These are phyloP conservation scores for Penicillium thymicola DNA, from an alignment of 2,329 filamentous ascomycete species.

Conservation along the genomic window DNA sequence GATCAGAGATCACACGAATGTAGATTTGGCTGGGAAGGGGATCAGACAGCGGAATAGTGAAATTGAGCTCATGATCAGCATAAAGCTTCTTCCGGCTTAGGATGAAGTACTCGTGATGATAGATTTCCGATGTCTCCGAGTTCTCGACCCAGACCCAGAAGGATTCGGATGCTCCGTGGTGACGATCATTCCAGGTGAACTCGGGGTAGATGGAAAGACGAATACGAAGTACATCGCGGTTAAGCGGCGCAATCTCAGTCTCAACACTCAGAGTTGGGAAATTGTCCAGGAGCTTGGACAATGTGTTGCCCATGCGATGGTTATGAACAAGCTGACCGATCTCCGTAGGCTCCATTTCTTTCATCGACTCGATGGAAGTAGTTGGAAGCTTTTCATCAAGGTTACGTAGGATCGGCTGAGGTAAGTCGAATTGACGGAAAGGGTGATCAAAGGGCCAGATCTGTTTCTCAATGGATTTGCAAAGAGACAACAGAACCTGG, in stretches of 20 bases:
- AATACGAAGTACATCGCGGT: conserved; percentile 90
- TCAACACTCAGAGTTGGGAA: conserved; percentile 91
- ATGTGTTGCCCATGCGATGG: conserved; percentile 75
- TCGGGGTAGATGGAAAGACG: conserved; percentile 82
- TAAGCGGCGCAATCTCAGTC: conserved; percentile 90
- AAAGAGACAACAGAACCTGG: conserved; percentile 81
- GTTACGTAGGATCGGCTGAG: conserved; percentile 76
- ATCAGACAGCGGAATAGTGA: conserved; percentile 92
- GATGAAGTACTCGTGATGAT: conserved; percentile 96
- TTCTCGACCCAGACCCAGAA: conserved; percentile 99
- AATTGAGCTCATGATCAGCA: conserved; percentile 96
- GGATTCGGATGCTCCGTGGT: conserved; percentile 91
- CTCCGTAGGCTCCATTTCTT: conserved; percentile 90
- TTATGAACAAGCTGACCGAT: conserved; percentile 92
- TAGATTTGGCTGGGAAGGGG: conserved; percentile 95
- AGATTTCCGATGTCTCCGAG: conserved; percentile 94
- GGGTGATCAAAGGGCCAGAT: conserved; percentile 96
- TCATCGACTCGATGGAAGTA: conserved; percentile 73
- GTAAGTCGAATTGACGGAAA: conserved; percentile 89
- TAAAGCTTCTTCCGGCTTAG: conserved; percentile 83
- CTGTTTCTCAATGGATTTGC: conserved; percentile 94
- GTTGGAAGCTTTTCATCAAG: conserved; percentile 75
- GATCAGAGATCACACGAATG: conserved; percentile 86
- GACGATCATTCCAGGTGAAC: conserved; percentile 89
- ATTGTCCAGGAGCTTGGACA: conserved; percentile 77